Percentiles rank a stretch among this genome's conserved stretches.
Conservation (phyloP, 2,329 filamentous ascomycete genomes). For the Ophiocordyceps camponoti-saundersi region DNA sequence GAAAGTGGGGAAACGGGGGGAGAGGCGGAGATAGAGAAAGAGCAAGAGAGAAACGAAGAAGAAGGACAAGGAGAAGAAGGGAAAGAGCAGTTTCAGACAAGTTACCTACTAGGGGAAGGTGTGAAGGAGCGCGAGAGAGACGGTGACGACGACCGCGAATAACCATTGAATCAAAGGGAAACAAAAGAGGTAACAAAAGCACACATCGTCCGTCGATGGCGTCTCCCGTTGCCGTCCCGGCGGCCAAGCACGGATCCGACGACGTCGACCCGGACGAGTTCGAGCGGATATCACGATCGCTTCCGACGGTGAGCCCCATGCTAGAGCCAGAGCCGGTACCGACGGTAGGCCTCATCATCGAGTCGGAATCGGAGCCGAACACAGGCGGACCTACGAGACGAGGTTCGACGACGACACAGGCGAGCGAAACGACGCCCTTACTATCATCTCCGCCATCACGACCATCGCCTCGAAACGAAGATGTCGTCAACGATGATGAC, state of each 20-base stretch:
- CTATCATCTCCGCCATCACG: background rate
- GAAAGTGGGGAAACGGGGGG: background rate
- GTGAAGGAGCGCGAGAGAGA: too few species aligned
- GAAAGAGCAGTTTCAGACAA: too few species aligned
- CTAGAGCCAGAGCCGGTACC: constrained; percentile 22
- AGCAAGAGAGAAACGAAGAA: background rate
- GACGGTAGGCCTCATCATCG: background rate
- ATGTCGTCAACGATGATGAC: background rate
- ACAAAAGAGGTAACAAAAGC: too few species aligned
- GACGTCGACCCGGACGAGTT: constrained; percentile 5
- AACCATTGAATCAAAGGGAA: too few species aligned
- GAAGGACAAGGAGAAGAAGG: background rate
- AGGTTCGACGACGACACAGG: background rate
- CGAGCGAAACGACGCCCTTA: background rate
- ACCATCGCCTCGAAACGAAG: too few species aligned
- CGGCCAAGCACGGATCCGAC: background rate
- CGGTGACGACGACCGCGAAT: too few species aligned
- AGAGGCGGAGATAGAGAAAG: background rate
- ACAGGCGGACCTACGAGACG: background rate
- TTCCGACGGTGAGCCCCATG: constrained; percentile 18
- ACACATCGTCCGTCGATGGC: background rate
- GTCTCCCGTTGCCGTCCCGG: background rate
- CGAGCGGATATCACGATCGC: constrained; percentile 19
- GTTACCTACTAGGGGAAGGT: too few species aligned
- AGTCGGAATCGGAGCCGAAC: background rate